Evolutionary conservation across 1,284 basidiomycete genomes (phyloP).

Genomic region (Cutaneotrichosporon cavernicola): DNA sequence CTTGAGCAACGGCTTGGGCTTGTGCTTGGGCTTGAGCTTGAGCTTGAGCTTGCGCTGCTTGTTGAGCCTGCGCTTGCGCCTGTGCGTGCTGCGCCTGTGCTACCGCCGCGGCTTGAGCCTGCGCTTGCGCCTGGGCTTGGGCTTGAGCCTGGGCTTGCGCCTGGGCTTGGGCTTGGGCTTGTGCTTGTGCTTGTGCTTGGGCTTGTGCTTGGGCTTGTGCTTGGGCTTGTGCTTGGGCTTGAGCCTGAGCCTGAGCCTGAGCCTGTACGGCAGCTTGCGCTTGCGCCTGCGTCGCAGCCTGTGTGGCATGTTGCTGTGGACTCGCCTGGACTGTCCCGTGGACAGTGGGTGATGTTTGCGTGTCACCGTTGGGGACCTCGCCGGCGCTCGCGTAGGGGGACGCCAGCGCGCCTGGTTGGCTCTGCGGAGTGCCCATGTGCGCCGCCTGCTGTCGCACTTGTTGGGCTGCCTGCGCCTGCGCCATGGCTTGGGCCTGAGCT

Average conservation of each 20-base stretch:
- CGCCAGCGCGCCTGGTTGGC: conserved; percentile 30
- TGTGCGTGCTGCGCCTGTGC: conserved; percentile 12
- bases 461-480: conserved; percentile 19
- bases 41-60: conserved; percentile 20
- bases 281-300: conserved; percentile 30
- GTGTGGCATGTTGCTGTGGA: conserved; percentile 26
- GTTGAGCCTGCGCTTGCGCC: conserved; percentile 10
- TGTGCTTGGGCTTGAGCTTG: conserved; percentile 17
- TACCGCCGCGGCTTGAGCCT: conserved; percentile 16
- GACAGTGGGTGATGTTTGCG: conserved; percentile 8
- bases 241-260: conserved; percentile 15
- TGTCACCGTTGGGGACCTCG: conserved; percentile 31
- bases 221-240: conserved; percentile 18
- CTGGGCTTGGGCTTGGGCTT: conserved; percentile 14
- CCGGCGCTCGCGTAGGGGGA: conserved; percentile 29
- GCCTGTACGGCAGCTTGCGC: conserved; percentile 24
- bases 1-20: conserved; percentile 22
- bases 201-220: conserved; percentile 9
- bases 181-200: conserved; percentile 1
- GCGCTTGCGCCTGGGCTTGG: conserved; percentile 18
- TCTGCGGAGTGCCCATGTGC: conserved; percentile 32
- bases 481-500: conserved; percentile 14
- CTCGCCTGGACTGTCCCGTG: conserved; percentile 23
- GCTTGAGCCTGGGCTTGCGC: conserved; percentile 16
- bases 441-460: conserved; percentile 19